Percentiles rank a stretch among this genome's conserved stretches.
Evolutionary conservation across 345 rosid species (phyloP).

Genomic region (Anastatica hierochuntica): DNA sequence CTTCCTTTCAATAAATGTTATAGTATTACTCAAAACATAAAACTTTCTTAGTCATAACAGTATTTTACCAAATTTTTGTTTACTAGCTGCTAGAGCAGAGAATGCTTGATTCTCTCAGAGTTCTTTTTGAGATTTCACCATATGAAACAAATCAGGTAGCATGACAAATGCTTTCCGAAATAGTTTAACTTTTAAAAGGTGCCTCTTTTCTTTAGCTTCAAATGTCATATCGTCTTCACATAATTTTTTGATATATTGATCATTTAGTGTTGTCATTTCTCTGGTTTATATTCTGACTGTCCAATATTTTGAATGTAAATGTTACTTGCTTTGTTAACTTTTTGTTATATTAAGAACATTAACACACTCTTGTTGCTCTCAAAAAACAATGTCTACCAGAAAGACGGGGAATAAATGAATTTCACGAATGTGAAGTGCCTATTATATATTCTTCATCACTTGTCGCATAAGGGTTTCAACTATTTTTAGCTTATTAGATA

Average conservation of each 20-base stretch:
- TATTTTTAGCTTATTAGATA: not conserved
- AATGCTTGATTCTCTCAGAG: constrained; percentile 77
- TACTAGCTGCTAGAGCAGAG: constrained; percentile 80
- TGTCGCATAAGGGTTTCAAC: constrained; percentile 68
- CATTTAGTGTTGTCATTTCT: not conserved
- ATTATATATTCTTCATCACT: constrained; percentile 66
- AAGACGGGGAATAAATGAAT: constrained; percentile 84
- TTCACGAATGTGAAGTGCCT: constrained; percentile 83
- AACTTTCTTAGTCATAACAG: not conserved
- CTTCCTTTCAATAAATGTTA: not conserved
- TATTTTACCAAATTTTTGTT: constrained; percentile 2
- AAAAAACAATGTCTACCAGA: constrained; percentile 85
- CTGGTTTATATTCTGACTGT: no score
- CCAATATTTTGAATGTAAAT: not conserved
- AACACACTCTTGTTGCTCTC: constrained; percentile 16
- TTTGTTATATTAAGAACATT: not conserved
- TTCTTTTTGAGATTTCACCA: constrained; percentile 78
- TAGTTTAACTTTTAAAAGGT: constrained; percentile 81
- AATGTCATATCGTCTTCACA: not conserved
- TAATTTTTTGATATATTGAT: not conserved
- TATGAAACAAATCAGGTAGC: constrained; percentile 67
- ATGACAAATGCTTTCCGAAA: constrained; percentile 72
- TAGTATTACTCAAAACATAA: not conserved
- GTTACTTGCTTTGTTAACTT: not conserved
- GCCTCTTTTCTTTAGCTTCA: not conserved